Conservation (phyloP, 352 stramenopile species). For the Pythium rhizo-oryzae region DNA sequence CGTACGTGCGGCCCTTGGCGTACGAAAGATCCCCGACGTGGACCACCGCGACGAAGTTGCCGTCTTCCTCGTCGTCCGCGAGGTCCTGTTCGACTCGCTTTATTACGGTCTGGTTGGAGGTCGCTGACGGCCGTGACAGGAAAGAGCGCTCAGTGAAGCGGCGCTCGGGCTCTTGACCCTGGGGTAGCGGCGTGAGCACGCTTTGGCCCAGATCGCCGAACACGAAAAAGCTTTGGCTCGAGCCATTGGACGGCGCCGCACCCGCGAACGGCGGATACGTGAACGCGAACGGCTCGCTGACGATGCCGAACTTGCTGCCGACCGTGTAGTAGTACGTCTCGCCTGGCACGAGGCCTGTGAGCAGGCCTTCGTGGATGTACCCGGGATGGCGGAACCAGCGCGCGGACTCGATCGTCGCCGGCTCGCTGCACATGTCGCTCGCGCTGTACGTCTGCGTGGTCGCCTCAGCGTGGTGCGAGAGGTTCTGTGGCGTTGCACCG, state of each 20-base stretch:
- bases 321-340: constrained; percentile 40
- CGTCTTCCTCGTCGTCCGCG: constrained; percentile 5
- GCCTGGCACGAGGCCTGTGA: constrained; percentile 28
- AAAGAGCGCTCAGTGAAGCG: constrained; percentile 17
- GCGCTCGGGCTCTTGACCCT: constrained; percentile 23
- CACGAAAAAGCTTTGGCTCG: constrained; percentile 32
- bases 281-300: constrained; percentile 33
- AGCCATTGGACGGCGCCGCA: neutral
- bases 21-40: constrained; percentile 84
- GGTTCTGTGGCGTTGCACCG: constrained; percentile 6
- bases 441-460: constrained; percentile 27
- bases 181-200: constrained; percentile 16
- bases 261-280: constrained; percentile 24
- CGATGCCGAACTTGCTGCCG: constrained; percentile 39
- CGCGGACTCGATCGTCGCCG: constrained; percentile 21
- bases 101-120: constrained; percentile 38
- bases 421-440: constrained; percentile 34
- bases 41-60: constrained; percentile 55
- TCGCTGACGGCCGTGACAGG: constrained; percentile 21
- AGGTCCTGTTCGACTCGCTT: constrained; percentile 41
- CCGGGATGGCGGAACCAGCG: constrained; percentile 40
- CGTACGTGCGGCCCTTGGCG: constrained; percentile 52
- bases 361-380: constrained; percentile 37
- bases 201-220: constrained; percentile 38
- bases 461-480: constrained; percentile 17